A percentile compares a stretch with the other conserved stretches of the same genome.
phyloP scores from a whole-genome alignment of 2,329 filamentous ascomycete genomes.

The Trichoderma endophyticum region DNA sequence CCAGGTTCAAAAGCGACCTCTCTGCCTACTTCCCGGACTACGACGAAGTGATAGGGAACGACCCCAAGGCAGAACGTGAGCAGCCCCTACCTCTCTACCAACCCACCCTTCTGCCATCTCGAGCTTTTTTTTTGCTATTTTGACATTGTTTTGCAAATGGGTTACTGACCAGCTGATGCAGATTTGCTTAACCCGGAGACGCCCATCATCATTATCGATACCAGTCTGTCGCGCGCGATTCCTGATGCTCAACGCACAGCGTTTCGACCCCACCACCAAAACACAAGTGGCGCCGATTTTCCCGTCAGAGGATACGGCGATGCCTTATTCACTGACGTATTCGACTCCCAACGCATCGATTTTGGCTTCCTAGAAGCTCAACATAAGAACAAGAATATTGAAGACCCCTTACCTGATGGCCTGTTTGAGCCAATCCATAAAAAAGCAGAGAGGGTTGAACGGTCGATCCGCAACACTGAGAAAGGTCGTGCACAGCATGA shows the following conservation, averaged over 20 bases:
- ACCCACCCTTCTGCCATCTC: not conserved
- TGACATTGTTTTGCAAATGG: not conserved
- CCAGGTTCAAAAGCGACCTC: conserved; percentile 85
- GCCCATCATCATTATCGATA: conserved; percentile 67
- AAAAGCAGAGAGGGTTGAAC: conserved; percentile 58
- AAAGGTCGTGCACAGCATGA: conserved; percentile 65
- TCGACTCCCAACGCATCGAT: conserved; percentile 55
- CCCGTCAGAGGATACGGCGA: conserved; percentile 54
- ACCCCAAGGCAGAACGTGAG: conserved; percentile 73
- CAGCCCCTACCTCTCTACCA: conserved; percentile 20
- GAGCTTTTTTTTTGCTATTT: not conserved
- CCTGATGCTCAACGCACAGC: conserved; percentile 28
- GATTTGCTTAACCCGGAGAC: conserved; percentile 72
- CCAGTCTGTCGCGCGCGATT: conserved; percentile 33
- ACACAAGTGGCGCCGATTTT: conserved; percentile 25
- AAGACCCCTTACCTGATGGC: conserved; percentile 56
- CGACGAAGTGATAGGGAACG: conserved; percentile 87
- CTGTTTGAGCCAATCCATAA: conserved; percentile 54
- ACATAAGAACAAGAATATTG: conserved; percentile 40
- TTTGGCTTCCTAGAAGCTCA: conserved; percentile 52
- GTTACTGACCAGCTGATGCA: conserved; percentile 34
- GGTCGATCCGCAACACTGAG: conserved; percentile 61
- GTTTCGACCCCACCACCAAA: conserved; percentile 27
- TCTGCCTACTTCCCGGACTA: conserved; percentile 90
- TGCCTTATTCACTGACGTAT: conserved; percentile 53